phyloP scores from a whole-genome alignment of 2,329 filamentous ascomycete species.

The Cephalotrichum gorgonifer region DNA sequence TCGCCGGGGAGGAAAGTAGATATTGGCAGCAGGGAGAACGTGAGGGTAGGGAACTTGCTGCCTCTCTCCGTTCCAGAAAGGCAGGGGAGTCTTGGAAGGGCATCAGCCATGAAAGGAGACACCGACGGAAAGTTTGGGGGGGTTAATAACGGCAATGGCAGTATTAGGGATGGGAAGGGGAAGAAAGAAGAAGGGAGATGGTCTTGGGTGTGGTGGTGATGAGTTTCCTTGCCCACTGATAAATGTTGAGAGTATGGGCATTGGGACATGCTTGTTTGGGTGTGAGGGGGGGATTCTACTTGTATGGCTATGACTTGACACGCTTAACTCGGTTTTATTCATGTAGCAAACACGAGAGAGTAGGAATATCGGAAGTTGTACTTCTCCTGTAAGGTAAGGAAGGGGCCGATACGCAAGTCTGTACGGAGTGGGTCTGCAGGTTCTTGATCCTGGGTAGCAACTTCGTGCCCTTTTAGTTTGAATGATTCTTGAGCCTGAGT shows the following conservation, averaged over 20 bases:
- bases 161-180: neutral
- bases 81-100: constrained; percentile 2
- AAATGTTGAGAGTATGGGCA: neutral
- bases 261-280: no score
- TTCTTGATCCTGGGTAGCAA: no score
- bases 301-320: no score
- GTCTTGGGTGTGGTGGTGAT: constrained; percentile 10
- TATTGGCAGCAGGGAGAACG: neutral
- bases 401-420: no score
- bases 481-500: no score
- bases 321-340: no score
- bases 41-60: neutral
- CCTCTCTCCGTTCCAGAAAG: neutral
- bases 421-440: no score
- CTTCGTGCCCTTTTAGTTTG: no score
- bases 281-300: no score
- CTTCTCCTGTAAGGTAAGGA: no score
- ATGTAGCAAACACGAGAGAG: no score
- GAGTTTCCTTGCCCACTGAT: neutral
- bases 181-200: constrained; percentile 8
- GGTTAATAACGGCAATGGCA: neutral
- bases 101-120: neutral
- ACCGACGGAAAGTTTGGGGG: neutral
- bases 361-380: no score
- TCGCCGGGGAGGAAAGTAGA: neutral